A percentile compares a stretch with the other conserved stretches of the same genome.
Conservation (phyloP, 352 stramenopile genomes). For the Phytophthora quininea region DNA sequence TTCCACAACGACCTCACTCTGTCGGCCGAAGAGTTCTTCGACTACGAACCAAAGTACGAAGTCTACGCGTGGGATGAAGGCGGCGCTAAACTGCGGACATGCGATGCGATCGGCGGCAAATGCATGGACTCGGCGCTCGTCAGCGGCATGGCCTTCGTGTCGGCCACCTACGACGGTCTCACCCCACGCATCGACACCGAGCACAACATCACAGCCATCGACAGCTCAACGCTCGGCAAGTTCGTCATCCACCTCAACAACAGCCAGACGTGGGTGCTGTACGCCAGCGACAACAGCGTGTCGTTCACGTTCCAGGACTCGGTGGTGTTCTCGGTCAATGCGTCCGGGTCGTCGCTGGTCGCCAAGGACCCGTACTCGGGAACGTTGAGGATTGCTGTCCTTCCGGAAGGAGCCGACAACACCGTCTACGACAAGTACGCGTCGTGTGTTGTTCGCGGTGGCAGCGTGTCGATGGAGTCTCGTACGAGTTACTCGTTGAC, state of each 20-base stretch:
- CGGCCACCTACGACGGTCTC: constrained; percentile 46
- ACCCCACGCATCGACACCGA: constrained; percentile 42
- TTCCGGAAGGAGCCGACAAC: constrained; percentile 25
- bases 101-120: constrained; percentile 12
- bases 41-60: constrained; percentile 49
- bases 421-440: constrained; percentile 51
- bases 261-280: constrained; percentile 63
- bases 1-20: constrained; percentile 65
- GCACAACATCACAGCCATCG: constrained; percentile 42
- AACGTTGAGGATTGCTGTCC: constrained; percentile 48
- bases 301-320: constrained; percentile 32
- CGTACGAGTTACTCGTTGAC: constrained; percentile 55
- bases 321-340: constrained; percentile 9
- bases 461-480: constrained; percentile 36
- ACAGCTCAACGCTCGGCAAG: constrained; percentile 32
- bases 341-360: constrained; percentile 29
- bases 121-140: constrained; percentile 49
- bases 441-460: constrained; percentile 47
- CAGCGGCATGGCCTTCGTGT: constrained; percentile 64
- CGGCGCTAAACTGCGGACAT: constrained; percentile 48
- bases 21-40: constrained; percentile 50
- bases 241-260: constrained; percentile 50
- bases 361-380: constrained; percentile 36
- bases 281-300: constrained; percentile 30
- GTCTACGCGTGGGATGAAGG: constrained; percentile 58